Conservation (phyloP, 106 monocot genomes). For the Allium fistulosum region DNA sequence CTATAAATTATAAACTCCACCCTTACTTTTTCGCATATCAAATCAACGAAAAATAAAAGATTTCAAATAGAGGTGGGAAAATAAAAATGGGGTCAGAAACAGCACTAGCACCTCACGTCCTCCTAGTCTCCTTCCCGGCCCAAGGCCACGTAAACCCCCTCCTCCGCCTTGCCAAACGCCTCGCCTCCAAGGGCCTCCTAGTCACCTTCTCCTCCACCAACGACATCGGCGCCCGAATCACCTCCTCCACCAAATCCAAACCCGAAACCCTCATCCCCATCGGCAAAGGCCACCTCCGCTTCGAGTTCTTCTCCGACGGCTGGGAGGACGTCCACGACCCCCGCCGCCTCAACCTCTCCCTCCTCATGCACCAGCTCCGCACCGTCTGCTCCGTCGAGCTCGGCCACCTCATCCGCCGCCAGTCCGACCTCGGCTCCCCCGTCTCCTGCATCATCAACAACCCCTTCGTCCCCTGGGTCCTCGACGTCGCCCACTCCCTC, state of each 20-base stretch:
- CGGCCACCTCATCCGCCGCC: slow-evolving; percentile 30
- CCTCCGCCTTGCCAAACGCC: slow-evolving; percentile 64
- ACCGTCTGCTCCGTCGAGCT: slow-evolving; percentile 19
- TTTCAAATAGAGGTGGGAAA: not conserved
- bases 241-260: not conserved
- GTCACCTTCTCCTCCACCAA: slow-evolving; percentile 58
- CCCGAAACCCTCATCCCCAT: slow-evolving; percentile 20
- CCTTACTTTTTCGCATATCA: not conserved
- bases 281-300: slow-evolving; percentile 54
- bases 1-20: not conserved
- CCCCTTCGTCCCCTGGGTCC: slow-evolving; percentile 69
- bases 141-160: slow-evolving; percentile 82
- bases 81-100: not conserved
- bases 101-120: slow-evolving; percentile 22
- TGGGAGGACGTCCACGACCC: slow-evolving; percentile 11
- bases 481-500: slow-evolving; percentile 46
- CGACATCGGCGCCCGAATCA: not conserved
- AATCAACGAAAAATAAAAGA: not conserved
- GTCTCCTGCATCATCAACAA: slow-evolving; percentile 52
- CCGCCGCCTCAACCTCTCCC: slow-evolving; percentile 5
- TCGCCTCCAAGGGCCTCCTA: slow-evolving; percentile 59
- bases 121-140: slow-evolving; percentile 58
- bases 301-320: slow-evolving; percentile 59
- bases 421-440: slow-evolving; percentile 31
- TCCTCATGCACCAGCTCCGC: slow-evolving; percentile 23